These are phyloP conservation scores for Globisporangium yorkense DNA, from an alignment of 352 stramenopile species.

Conservation along the genomic window DNA sequence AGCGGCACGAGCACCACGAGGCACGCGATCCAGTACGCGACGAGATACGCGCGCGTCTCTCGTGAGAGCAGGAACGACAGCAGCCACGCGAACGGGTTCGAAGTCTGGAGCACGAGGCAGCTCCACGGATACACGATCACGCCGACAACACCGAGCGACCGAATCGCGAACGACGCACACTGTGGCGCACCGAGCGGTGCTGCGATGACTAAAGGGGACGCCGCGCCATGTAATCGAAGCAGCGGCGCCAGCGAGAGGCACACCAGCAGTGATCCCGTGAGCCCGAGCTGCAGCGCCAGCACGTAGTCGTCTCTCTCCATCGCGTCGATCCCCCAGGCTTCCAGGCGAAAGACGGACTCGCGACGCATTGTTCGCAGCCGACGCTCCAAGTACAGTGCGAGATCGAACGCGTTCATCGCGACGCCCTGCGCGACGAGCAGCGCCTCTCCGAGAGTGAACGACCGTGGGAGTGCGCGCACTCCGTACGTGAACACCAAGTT, in stretches of 20 bases:
- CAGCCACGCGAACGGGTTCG: slow-evolving; percentile 59
- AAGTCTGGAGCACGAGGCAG: slow-evolving; percentile 52
- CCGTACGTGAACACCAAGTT: slow-evolving; percentile 33
- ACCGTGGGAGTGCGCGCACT: slow-evolving; percentile 37
- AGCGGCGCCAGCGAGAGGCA: slow-evolving; percentile 40
- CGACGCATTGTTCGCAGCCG: slow-evolving; percentile 21
- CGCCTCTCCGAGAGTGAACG: slow-evolving; percentile 72
- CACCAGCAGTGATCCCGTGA: slow-evolving; percentile 42
- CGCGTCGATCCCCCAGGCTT: slow-evolving; percentile 22
- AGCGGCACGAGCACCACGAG: slow-evolving; percentile 50
- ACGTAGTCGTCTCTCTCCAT: slow-evolving; percentile 34
- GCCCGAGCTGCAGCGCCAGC: slow-evolving; percentile 54
- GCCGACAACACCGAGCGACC: slow-evolving; percentile 22
- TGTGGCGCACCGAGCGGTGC: slow-evolving; percentile 22
- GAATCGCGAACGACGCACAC: slow-evolving; percentile 26
- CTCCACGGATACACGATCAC: slow-evolving; percentile 57
- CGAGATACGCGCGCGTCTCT: slow-evolving; percentile 25
- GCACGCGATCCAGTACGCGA: slow-evolving; percentile 51
- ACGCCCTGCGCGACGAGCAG: slow-evolving; percentile 59
- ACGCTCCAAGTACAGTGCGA: slow-evolving; percentile 34
- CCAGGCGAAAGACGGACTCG: slow-evolving; percentile 8
- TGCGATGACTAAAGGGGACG: slow-evolving; percentile 32
- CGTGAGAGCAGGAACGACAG: slow-evolving; percentile 35
- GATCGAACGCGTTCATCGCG: slow-evolving; percentile 42
- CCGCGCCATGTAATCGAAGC: slow-evolving; percentile 31